Evolutionary conservation across 169 alveolate genomes (phyloP).

Genomic region (Perkinsus olseni): DNA sequence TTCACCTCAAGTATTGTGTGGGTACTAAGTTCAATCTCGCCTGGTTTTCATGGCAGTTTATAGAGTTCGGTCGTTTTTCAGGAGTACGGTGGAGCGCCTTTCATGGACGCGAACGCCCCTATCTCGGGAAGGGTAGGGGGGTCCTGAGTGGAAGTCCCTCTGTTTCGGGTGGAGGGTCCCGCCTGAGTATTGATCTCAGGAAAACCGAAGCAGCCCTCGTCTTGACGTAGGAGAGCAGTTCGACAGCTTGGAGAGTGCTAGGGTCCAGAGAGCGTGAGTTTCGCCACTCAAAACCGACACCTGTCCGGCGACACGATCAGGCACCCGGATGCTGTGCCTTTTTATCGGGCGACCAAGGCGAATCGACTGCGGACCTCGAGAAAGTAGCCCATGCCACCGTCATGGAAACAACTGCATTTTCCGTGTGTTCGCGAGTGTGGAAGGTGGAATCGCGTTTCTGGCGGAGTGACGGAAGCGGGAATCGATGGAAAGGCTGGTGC

Average conservation of each 20-base stretch:
- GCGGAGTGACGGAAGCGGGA: too few relatives aligned
- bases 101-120: neutral
- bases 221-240: neutral
- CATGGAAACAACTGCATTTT: too few relatives aligned
- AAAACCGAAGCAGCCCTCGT: neutral
- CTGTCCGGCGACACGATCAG: neutral
- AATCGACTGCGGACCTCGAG: neutral
- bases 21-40: too few relatives aligned
- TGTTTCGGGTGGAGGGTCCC: too few relatives aligned
- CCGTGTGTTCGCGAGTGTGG: too few relatives aligned
- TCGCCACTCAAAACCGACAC: neutral
- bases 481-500: too few relatives aligned
- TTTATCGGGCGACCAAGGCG: neutral
- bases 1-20: too few relatives aligned
- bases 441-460: too few relatives aligned
- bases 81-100: neutral
- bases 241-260: neutral
- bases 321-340: neutral
- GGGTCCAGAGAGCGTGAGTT: neutral
- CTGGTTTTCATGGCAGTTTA: neutral
- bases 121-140: too few relatives aligned
- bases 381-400: neutral
- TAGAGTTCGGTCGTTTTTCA: neutral
- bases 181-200: too few relatives aligned
- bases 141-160: too few relatives aligned